Base-by-base conservation (phyloP, 73 alveolate genomes). In the Uronychia setigera region DNA sequence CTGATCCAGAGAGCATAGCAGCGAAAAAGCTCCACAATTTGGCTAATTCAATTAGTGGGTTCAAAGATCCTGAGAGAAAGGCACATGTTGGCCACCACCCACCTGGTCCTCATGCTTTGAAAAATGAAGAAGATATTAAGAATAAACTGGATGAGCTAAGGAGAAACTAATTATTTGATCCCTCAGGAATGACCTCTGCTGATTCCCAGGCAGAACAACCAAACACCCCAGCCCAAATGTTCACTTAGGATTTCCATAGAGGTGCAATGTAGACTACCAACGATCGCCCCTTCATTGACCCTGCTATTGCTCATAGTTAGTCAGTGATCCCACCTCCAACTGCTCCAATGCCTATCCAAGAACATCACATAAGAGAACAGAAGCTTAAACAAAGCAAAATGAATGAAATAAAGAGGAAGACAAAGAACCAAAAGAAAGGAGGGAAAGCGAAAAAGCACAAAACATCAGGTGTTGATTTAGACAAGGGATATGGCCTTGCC, bases 351-450 rank as follows among this genome's bases (percentile, higher is more conserved):
- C 78, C 83, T 1, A 81, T 83, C 60, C 83, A 80, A 33, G 90
- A 83, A 26, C 90, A 83, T 83, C 90, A 83, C 79, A 83, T 83
- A 1, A 76, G 91, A 46, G 91, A 84, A 35, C n/a, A n/a, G 29
- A 76, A 78, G 81, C 58, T 84, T 31, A 84, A 84, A 60, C 81
- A 84, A 46, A 32, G 91, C 76, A 76, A 84, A 46, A 76, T 84
- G 86, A 77, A 84, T 32, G 91, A 84, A 33, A 34, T 84, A 1
- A 84, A 84, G 76, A 46, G 19, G 67, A 46, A 46, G 67, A 5
- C 19, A 58, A 26, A 84, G 81, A 35, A 34, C 29, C 33, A 57
- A 35, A 76, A 25, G 59, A 26, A 82, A 81, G 28, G 76, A 30
- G 81, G 75, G 33, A 83, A 33, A 26, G 1, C 1, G 34, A 75